phyloP scores from a whole-genome alignment of 345 rosid genomes.

The Draba incana region DNA sequence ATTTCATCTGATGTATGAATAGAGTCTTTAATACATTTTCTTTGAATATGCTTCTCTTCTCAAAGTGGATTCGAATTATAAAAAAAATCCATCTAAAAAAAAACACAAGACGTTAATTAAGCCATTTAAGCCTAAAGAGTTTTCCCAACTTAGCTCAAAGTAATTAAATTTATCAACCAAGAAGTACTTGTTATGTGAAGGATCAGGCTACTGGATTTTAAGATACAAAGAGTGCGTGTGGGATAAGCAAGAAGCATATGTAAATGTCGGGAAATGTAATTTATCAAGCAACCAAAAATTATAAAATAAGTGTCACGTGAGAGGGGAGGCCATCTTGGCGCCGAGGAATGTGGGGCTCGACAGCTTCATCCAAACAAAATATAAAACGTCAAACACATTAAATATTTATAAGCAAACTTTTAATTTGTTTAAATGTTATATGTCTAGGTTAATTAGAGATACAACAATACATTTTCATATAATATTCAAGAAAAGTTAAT shows the following conservation, averaged over 20 bases:
- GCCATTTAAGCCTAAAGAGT: not conserved
- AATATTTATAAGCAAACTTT: not conserved
- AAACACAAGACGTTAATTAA: too few relatives aligned
- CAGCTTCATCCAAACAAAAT: conserved; percentile 34
- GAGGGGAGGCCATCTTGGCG: conserved; percentile 55
- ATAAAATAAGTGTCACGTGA: conserved; percentile 58
- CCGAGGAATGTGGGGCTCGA: conserved; percentile 78
- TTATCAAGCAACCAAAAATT: conserved; percentile 27
- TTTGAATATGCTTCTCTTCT: too few relatives aligned
- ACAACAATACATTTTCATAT: not conserved
- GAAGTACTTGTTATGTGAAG: not conserved
- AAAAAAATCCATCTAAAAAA: too few relatives aligned
- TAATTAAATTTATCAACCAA: conserved; percentile 3
- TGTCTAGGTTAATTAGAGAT: conserved; percentile 3
- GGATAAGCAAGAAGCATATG: conserved; percentile 32
- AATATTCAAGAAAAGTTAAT: not conserved
- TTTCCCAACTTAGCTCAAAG: not conserved
- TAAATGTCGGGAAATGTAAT: conserved; percentile 27
- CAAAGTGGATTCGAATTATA: too few relatives aligned
- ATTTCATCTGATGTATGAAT: too few relatives aligned
- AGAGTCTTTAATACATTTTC: too few relatives aligned
- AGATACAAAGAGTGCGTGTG: conserved; percentile 22
- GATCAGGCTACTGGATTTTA: not conserved
- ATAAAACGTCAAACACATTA: conserved; percentile 31
- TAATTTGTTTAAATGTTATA: not conserved